Conservation (phyloP, 768 basidiomycete genomes). For the Russula lepida region DNA sequence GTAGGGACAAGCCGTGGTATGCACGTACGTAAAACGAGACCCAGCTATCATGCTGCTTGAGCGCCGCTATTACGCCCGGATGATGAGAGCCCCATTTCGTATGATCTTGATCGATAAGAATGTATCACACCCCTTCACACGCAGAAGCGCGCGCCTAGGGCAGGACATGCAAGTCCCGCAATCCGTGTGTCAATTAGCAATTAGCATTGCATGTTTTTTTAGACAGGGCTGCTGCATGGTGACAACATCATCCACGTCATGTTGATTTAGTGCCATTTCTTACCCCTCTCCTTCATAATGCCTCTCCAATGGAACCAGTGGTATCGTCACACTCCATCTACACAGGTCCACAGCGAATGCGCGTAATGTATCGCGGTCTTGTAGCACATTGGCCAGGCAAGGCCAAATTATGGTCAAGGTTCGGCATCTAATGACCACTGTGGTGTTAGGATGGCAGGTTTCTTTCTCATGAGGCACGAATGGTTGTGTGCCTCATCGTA, state of each 20-base stretch:
- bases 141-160: neutral
- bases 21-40: neutral
- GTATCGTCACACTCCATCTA: neutral
- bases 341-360: neutral
- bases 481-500: conserved; percentile 5
- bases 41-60: neutral
- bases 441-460: neutral
- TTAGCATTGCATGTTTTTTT: neutral
- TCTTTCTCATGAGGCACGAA: neutral
- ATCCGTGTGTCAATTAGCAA: neutral
- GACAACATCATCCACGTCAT: neutral
- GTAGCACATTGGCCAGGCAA: neutral
- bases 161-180: too few species aligned
- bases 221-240: neutral
- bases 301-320: neutral
- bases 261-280: neutral
- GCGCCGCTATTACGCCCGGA: neutral
- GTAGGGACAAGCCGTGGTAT: neutral
- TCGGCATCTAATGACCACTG: neutral
- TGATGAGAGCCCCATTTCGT: neutral
- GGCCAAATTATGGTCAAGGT: neutral
- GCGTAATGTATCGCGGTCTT: neutral
- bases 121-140: neutral
- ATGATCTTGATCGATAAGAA: neutral
- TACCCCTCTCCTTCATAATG: neutral